Evolutionary conservation across 75 land plant species (phyloP), one percentile per base, ranked within the genome.

Genomic region (Selaginella tamariscina): DNA sequence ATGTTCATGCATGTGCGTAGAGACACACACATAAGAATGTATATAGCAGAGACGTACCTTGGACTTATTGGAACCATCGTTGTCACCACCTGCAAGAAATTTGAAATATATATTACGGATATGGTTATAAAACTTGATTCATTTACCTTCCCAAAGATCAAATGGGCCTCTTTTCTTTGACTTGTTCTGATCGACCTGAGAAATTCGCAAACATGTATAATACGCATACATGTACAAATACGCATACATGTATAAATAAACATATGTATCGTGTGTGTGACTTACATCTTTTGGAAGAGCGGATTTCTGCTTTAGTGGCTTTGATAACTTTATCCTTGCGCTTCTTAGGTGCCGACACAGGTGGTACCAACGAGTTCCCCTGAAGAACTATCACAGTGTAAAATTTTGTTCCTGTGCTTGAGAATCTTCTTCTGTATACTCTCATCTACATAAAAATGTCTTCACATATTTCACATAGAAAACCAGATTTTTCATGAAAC

Each of bases 301-400:
- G 1, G 30, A 1, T 30, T 59, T 60, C 22, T 24, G 1, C 65
- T 32, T 59, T 2, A 24, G 29, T n/a, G 55, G 72, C 55, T 69
- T 30, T 13, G 76, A 64, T 22, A 44, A 30, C 71, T 63, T 74
- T 74, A 44, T 32, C 32, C 27, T 56, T 26, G 1, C 56, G 29
- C 0, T 33, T 56, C 21, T 54, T 56, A 5, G 95, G 77, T 21
- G 87, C 80, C 44, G 79, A 75, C 21, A 93, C 71, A 15, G 85
- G 71, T 30, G 75, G 70, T 29, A 89, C 83, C 57, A 89, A 81
- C 11, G 84, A 59, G 57, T 80, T 86, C 29, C 67, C 79, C 69
- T 83, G 80, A 30, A 93, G 60, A 15, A 86, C 84, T 85, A 0
- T 93, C 91, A 65, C 60, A 75, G 2, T 65, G 87, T 9, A 93